phyloP scores from a whole-genome alignment of 768 basidiomycete genomes.

The Trametes villosa region DNA sequence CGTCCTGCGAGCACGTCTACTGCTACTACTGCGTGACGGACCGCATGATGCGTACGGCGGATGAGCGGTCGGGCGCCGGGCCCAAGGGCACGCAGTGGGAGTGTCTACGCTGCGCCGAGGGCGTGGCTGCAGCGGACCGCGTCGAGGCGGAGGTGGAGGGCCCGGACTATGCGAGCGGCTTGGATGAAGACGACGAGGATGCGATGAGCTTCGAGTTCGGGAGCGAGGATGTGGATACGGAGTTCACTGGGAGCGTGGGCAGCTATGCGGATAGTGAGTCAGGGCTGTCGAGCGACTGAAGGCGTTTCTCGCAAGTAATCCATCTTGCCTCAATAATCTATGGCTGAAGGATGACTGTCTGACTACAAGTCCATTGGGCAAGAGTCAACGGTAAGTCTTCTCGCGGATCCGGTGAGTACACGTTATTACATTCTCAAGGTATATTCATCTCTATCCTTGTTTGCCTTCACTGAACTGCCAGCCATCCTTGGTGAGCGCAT shows the following conservation, averaged over 20 bases:
- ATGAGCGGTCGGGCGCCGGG: conserved; percentile 48
- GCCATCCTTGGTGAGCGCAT: conserved; percentile 51
- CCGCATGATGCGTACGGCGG: conserved; percentile 72
- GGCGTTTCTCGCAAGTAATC: not conserved
- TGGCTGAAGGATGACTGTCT: no score
- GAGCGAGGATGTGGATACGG: conserved; percentile 33
- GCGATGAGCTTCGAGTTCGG: conserved; percentile 30
- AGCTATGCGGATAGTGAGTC: conserved; percentile 38
- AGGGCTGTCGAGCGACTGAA: conserved; percentile 21
- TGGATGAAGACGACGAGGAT: conserved; percentile 11
- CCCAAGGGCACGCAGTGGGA: conserved; percentile 67
- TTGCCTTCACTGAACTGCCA: conserved; percentile 41
- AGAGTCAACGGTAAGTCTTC: no score
- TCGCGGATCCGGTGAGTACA: no score
- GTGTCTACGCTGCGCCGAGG: conserved; percentile 78
- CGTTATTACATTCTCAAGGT: no score
- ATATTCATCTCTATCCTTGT: not conserved
- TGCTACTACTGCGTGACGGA: conserved; percentile 94
- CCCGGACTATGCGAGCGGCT: conserved; percentile 29
- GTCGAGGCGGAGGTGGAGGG: conserved; percentile 48
- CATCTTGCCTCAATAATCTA: no score
- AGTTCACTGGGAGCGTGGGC: conserved; percentile 34
- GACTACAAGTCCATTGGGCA: no score
- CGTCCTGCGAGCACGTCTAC: conserved; percentile 84
- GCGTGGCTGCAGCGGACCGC: conserved; percentile 67